Evolutionary conservation across 1,284 basidiomycete species (phyloP).

Genomic region (Ganoderma sp.): DNA sequence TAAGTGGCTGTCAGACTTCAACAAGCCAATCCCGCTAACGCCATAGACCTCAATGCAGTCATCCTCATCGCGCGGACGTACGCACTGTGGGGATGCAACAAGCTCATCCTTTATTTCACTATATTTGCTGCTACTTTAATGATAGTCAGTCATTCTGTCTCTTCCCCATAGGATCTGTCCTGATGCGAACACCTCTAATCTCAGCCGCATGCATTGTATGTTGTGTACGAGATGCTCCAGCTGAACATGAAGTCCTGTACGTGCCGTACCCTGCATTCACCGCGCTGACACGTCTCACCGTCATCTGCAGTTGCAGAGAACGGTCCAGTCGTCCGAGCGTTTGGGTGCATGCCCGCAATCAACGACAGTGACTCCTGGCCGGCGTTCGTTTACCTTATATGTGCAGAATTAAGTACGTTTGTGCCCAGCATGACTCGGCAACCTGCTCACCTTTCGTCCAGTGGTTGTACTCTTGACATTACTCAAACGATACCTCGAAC

Average conservation of each 20-base stretch:
- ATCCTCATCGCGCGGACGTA: slow-evolving; percentile 6
- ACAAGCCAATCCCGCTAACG: not conserved
- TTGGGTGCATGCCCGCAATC: slow-evolving; percentile 5
- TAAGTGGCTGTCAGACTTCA: not conserved
- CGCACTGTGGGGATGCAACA: slow-evolving; percentile 5
- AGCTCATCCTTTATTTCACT: not conserved
- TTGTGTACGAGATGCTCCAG: slow-evolving; percentile 1
- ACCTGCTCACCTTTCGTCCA: not conserved
- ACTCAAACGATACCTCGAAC: slow-evolving; percentile 6
- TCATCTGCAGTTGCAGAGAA: not conserved
- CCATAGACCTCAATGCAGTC: not conserved
- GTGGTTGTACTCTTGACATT: not conserved
- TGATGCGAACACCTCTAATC: not conserved
- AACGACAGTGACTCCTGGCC: slow-evolving; percentile 5
- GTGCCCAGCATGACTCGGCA: no score
- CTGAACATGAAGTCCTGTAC: not conserved
- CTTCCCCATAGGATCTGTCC: not conserved
- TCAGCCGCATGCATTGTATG: slow-evolving; percentile 1
- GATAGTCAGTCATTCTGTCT: not conserved
- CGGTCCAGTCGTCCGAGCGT: not conserved
- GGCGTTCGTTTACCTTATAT: slow-evolving; percentile 1
- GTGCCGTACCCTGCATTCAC: not conserved
- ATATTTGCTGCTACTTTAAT: not conserved
- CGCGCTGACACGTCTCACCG: not conserved
- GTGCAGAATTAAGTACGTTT: not conserved